These are phyloP conservation scores for Aureobasidium sp. DNA, from an alignment of 2,329 filamentous ascomycete genomes.

Conservation along the genomic window DNA sequence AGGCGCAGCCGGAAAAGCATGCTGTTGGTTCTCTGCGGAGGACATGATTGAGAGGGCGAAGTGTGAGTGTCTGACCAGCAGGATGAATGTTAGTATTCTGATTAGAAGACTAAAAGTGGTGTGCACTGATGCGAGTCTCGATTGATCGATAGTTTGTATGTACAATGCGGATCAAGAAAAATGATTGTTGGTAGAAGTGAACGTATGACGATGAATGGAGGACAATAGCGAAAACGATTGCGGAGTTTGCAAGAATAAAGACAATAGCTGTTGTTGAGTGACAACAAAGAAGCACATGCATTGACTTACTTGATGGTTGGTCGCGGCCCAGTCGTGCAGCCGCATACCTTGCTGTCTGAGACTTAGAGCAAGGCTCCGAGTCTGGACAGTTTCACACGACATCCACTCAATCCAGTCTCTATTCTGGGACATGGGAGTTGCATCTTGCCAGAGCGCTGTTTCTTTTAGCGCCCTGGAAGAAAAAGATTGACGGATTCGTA, in stretches of 20 bases:
- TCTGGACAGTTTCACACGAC: conserved; percentile 35
- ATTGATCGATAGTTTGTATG: neutral
- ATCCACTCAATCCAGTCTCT: conserved; percentile 38
- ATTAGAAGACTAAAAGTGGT: neutral
- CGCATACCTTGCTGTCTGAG: conserved; percentile 26
- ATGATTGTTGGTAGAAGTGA: conserved; percentile 12
- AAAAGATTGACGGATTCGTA: conserved; percentile 10
- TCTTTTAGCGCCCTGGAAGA: conserved; percentile 25
- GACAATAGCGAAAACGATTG: conserved; percentile 19
- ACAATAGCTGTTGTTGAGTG: conserved; percentile 33
- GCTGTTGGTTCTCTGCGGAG: conserved; percentile 47
- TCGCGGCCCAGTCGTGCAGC: conserved; percentile 29
- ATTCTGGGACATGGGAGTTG: conserved; percentile 33
- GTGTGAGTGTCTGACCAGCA: conserved; percentile 20
- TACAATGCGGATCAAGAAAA: neutral
- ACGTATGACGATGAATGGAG: conserved; percentile 5
- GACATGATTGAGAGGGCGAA: conserved; percentile 33
- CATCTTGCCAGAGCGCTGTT: conserved; percentile 27
- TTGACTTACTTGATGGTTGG: conserved; percentile 25
- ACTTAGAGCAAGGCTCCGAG: conserved; percentile 31
- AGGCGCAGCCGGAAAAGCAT: conserved; percentile 48
- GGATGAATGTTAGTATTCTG: conserved; percentile 15
- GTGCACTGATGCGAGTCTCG: neutral
- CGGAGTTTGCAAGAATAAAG: conserved; percentile 24
- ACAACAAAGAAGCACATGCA: conserved; percentile 18